Percentiles rank a stretch among this genome's conserved stretches.
These are phyloP conservation scores for Abrus pulchellus DNA, from an alignment of 306 rosid genomes.

Conservation along the genomic window DNA sequence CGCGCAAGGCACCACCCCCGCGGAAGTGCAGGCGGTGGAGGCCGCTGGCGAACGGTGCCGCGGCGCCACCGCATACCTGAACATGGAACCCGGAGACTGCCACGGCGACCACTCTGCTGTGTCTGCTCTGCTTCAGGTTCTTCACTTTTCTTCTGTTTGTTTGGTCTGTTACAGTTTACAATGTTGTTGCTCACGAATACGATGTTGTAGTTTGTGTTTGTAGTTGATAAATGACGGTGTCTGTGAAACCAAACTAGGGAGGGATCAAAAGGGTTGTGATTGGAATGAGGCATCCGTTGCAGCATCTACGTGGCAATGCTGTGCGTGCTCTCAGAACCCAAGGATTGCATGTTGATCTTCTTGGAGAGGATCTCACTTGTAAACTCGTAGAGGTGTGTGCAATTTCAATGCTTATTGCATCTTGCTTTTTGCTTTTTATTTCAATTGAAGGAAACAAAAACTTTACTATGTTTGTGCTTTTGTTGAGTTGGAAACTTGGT, in stretches of 20 bases:
- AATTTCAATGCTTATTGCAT: not conserved
- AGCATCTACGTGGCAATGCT: slow-evolving; percentile 86
- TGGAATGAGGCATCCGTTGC: slow-evolving; percentile 93
- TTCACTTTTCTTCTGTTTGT: not conserved
- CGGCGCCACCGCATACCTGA: slow-evolving; percentile 78
- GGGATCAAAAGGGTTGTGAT: slow-evolving; percentile 85
- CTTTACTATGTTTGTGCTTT: too few relatives aligned
- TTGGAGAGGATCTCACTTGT: slow-evolving; percentile 83
- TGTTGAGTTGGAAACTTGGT: too few relatives aligned
- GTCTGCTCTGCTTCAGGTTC: slow-evolving; percentile 85
- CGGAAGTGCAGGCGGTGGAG: slow-evolving; percentile 81
- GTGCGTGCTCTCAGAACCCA: slow-evolving; percentile 77
- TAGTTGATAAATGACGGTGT: slow-evolving; percentile 51
- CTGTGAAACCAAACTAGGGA: slow-evolving; percentile 72
- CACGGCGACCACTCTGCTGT: slow-evolving; percentile 82
- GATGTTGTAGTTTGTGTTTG: slow-evolving; percentile 37
- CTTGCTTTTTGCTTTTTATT: not conserved
- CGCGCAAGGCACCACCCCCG: slow-evolving; percentile 87
- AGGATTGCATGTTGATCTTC: slow-evolving; percentile 84
- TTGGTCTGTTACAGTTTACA: not conserved
- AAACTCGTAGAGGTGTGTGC: slow-evolving; percentile 73
- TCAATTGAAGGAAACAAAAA: not conserved
- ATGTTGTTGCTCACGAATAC: slow-evolving; percentile 24
- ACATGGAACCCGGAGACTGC: slow-evolving; percentile 95
- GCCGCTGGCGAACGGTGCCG: slow-evolving; percentile 64